Base-by-base conservation (phyloP, 306 rosid genomes). In the Pterocarpus macrocarpus region DNA sequence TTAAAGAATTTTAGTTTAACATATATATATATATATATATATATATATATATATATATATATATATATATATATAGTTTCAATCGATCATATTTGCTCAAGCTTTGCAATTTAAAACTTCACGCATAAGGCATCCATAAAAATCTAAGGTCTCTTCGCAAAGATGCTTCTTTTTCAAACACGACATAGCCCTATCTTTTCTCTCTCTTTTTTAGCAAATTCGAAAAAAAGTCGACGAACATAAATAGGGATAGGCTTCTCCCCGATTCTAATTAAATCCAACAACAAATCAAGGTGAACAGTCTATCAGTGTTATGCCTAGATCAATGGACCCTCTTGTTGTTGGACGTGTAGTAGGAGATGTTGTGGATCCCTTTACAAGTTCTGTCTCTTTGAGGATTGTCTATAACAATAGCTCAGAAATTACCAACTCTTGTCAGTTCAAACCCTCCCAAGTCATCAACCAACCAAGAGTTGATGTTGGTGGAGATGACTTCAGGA, bases 331-430 rank as follows among this genome's bases (percentile, higher is more conserved):
- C 32, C 67, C 86, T 73, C 88, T 82, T 34, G 71, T 68, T 28
- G 61, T 85, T 39, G 81, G 88, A 36, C 44, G 84, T 41, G 81
- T 85, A 10, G 49, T 85, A 14, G 84, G 88, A 30, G 88, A 85
- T 68, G 86, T 85, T 43, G 41, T 78, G 11, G 75, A 85, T 0
- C 84, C 78, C 0, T 85, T 85, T 10, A 33, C 30, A 59, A 73
- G 33, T 52, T 78, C 81, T 4, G 15, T 82, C 1, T 41, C 86
- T 64, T 1, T 85, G 8, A 82, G 67, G 33, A 61, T 78, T 58
- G 9, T 45, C 4, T 78, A 67, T 57, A 10, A 49, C 16, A 68
- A 78, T 74, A 68, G 69, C 83, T 71, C 49, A 67, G 81, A 85
- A 47, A 81, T 85, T 4, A 11, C 63, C 65, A 85, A 78, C 8